Conservation (phyloP, 2,329 filamentous ascomycete genomes). For the Trichoderma citrinoviride region DNA sequence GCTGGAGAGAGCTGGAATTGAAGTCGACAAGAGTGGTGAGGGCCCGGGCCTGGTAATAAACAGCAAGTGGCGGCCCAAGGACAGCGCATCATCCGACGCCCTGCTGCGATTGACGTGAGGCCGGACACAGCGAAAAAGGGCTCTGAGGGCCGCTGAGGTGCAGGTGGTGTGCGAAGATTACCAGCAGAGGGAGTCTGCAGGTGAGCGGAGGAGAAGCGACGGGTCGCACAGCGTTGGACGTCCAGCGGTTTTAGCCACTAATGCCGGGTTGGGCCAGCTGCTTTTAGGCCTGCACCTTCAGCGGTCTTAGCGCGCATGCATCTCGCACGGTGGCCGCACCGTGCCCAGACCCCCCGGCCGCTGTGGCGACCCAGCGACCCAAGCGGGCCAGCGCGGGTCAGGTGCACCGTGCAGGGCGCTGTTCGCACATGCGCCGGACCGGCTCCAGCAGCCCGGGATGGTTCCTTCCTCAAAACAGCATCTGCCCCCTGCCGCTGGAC, state of each 20-base stretch:
- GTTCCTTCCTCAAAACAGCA: slow-evolving; percentile 1
- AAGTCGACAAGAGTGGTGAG: slow-evolving; percentile 1
- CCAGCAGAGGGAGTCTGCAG: background rate
- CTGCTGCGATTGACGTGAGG: slow-evolving; percentile 5
- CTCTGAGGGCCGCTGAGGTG: background rate
- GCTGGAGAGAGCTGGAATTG: slow-evolving; percentile 1
- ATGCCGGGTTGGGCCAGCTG: slow-evolving; percentile 8
- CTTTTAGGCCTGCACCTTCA: slow-evolving; percentile 17
- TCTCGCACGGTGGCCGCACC: slow-evolving; percentile 1
- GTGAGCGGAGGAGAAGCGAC: slow-evolving; percentile 8
- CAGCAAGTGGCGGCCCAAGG: background rate
- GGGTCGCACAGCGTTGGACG: slow-evolving; percentile 17
- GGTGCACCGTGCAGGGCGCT: background rate
- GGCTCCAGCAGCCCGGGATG: slow-evolving; percentile 15
- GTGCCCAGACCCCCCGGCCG: background rate
- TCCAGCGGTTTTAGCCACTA: slow-evolving; percentile 1
- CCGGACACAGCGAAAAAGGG: background rate
- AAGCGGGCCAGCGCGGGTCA: background rate
- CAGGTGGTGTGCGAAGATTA: slow-evolving; percentile 4
- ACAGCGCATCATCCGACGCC: slow-evolving; percentile 9
- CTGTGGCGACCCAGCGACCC: background rate
- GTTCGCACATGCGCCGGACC: slow-evolving; percentile 6
- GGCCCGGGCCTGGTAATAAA: background rate
- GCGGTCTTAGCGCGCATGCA: slow-evolving; percentile 10
- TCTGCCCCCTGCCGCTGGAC: background rate